Percentiles rank a stretch among this genome's conserved stretches.
Conservation (phyloP, 192 early-diverging fungal species). For the Umbelopsis vinacea region DNA sequence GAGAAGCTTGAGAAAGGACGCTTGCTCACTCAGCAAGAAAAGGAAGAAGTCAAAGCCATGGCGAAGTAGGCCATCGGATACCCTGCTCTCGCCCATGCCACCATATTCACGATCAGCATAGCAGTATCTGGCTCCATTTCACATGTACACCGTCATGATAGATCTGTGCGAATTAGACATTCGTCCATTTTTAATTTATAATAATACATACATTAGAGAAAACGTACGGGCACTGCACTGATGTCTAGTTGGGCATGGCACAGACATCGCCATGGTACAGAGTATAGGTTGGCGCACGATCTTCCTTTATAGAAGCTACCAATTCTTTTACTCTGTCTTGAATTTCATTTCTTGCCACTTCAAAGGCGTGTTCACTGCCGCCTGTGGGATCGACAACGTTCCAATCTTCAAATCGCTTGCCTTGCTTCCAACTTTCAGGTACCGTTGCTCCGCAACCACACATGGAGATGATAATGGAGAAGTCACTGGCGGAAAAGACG, state of each 20-base stretch:
- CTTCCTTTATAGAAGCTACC: constrained; percentile 10
- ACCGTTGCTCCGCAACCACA: constrained; percentile 28
- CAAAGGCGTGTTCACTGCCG: neutral
- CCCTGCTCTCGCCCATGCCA: no score
- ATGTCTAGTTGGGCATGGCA: neutral
- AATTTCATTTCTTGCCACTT: constrained; percentile 21
- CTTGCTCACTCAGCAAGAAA: constrained; percentile 50
- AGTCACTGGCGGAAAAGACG: neutral
- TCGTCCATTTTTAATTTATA: no score
- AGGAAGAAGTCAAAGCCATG: constrained; percentile 13
- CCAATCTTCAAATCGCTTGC: constrained; percentile 28
- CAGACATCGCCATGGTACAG: constrained; percentile 11
- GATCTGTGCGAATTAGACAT: no score
- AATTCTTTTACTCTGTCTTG: constrained; percentile 14
- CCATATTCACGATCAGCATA: no score
- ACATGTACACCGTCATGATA: no score
- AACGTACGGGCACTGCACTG: no score
- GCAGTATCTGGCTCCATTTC: no score
- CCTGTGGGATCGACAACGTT: constrained; percentile 20
- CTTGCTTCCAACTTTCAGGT: constrained; percentile 11
- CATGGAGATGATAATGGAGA: constrained; percentile 22
- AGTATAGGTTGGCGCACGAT: constrained; percentile 13
- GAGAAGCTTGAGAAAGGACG: constrained; percentile 48
- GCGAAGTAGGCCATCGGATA: neutral
- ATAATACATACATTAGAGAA: no score